Evolutionary conservation across 2,329 filamentous ascomycete species (phyloP).

Genomic region (Aureobasidium sp.): DNA sequence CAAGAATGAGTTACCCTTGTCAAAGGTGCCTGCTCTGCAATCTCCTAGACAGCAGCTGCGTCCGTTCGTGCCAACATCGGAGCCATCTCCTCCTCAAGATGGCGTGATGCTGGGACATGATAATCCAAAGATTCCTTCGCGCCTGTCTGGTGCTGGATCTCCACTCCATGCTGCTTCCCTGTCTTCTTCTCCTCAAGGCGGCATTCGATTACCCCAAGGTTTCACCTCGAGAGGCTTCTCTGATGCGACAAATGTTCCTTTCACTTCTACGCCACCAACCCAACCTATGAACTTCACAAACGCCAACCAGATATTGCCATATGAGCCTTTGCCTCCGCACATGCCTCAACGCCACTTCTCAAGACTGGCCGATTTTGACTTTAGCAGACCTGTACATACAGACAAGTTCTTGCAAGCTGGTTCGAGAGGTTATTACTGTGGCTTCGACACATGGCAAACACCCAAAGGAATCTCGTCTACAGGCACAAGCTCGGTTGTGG

Average conservation of each 20-base stretch:
- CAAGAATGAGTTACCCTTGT: neutral
- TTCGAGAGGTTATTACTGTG: conserved; percentile 65
- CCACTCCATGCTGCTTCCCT: conserved; percentile 9
- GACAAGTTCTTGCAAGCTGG: conserved; percentile 31
- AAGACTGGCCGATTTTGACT: conserved; percentile 24
- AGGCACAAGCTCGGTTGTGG: conserved; percentile 49
- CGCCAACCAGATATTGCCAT: conserved; percentile 20
- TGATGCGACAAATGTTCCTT: neutral
- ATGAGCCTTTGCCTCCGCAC: conserved; percentile 29
- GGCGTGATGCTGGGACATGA: conserved; percentile 10
- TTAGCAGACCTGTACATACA: conserved; percentile 23
- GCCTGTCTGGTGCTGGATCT: neutral
- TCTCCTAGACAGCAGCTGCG: neutral
- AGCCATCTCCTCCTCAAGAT: conserved; percentile 15
- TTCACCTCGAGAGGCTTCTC: conserved; percentile 6
- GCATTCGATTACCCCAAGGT: conserved; percentile 9
- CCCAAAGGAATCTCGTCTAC: conserved; percentile 29
- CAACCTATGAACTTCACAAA: conserved; percentile 15
- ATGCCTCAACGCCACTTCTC: conserved; percentile 31
- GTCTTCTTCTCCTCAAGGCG: conserved; percentile 14
- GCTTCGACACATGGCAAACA: conserved; percentile 63
- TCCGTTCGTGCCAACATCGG: conserved; percentile 1
- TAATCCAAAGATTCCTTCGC: neutral
- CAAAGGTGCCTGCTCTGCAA: neutral
- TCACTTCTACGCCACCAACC: neutral